Percentiles rank a stretch among this genome's conserved stretches.
phyloP scores from a whole-genome alignment of 1,139 yeast species.

The Yamadazyma songkhlaensis region DNA sequence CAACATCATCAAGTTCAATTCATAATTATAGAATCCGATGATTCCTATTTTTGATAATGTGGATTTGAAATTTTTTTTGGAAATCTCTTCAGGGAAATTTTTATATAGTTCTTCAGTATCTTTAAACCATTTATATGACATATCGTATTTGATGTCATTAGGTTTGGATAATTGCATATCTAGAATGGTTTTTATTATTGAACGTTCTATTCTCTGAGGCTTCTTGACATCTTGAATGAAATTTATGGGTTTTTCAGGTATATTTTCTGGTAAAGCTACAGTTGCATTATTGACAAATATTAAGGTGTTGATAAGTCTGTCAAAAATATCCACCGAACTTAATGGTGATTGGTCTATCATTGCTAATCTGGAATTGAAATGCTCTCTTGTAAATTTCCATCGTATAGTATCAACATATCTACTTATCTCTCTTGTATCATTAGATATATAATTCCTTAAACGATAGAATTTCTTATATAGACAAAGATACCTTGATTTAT shows the following conservation, averaged over 20 bases:
- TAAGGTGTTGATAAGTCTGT: conserved; percentile 31
- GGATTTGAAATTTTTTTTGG: conserved; percentile 12
- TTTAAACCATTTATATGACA: conserved; percentile 26
- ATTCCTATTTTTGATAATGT: conserved; percentile 8
- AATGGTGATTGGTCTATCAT: conserved; percentile 11
- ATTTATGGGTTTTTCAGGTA: conserved; percentile 14
- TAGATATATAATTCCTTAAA: conserved; percentile 26
- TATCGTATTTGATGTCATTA: conserved; percentile 27
- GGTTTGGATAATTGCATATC: conserved; percentile 30
- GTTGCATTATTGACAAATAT: conserved; percentile 41
- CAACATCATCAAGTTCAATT: conserved; percentile 29
- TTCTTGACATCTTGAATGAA: conserved; percentile 22
- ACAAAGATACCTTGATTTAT: conserved; percentile 1
- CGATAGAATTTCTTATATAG: conserved; percentile 33
- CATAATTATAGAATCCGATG: conserved; percentile 21
- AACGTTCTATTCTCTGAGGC: conserved; percentile 22
- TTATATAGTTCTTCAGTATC: conserved; percentile 11
- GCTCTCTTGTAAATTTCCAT: conserved; percentile 22
- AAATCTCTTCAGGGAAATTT: conserved; percentile 7
- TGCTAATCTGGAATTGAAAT: conserved; percentile 19
- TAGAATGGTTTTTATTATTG: conserved; percentile 28
- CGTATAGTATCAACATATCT: conserved; percentile 22
- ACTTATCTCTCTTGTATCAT: conserved; percentile 11
- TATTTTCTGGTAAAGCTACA: conserved; percentile 18
- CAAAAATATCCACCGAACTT: conserved; percentile 16